Evolutionary conservation across 805 yeast species (phyloP), one percentile per base, ranked within the genome.

Genomic region (Myxozyma sirexii): DNA sequence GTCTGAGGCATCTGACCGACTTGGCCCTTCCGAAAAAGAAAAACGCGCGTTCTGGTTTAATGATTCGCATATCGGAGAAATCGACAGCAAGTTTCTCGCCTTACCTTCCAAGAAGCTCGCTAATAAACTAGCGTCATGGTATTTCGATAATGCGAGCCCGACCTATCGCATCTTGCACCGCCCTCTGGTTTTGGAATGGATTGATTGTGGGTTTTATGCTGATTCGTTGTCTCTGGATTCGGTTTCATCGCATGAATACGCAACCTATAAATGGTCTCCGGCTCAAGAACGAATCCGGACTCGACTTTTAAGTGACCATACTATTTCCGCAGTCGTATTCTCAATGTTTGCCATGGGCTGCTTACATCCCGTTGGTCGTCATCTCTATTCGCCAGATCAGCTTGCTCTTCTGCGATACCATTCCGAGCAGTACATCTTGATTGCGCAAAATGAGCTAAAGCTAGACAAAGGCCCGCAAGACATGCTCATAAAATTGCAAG

Each of bases 101-200:
- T 27, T 61, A 15, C 64, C 64, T 3, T 48, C 62, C 12, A 61
- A 53, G 31, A 24, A 49, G 29, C 54, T 53, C 6, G 64, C 64
- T 15, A 7, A 8, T 10, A 23, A 54, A 6, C 63, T 61, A 1
- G 53, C 50, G 4, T 2, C 17, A 8, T 61, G 64, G 64, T 61
- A 61, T 19, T 61, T 59, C 50, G 63, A 61, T 46, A 59, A 61
- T 23, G 64, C 59, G 4, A 37, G 59, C 17, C 56, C 64, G 29
- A 61, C 59, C n/a, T 61, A 61, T 24, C 45, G 64, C 2, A 50
- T 61, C 10, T 24, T 61, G 13, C 64, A 61, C 37, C 64, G 63
- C 1, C 64, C 64, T 10, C 15, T 45, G 1, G 50, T 59, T n/a
- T 45, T 59, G n/a, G 53, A 57, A 13, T 61, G 64, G 64, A 54